phyloP scores from a whole-genome alignment of 768 basidiomycete genomes.

The Termitomyces sp. region DNA sequence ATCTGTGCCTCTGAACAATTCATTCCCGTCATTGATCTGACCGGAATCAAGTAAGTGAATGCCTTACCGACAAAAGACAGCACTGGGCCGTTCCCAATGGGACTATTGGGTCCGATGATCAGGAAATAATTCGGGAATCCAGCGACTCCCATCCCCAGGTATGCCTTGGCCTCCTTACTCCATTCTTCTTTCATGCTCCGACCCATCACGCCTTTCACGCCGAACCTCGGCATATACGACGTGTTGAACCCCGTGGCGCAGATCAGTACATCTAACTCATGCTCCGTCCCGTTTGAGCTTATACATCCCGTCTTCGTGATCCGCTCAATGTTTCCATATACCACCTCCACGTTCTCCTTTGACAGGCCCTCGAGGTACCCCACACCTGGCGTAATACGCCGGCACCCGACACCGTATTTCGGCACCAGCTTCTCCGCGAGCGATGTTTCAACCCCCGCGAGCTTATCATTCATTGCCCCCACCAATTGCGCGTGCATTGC shows the following conservation, averaged over 20 bases:
- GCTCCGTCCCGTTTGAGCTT: constrained; percentile 21
- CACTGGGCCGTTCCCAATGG: constrained; percentile 28
- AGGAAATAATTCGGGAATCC: constrained; percentile 31
- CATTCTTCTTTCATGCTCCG: constrained; percentile 25
- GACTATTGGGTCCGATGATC: constrained; percentile 27
- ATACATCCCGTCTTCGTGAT: constrained; percentile 24
- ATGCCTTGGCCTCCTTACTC: constrained; percentile 23
- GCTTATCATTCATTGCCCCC: constrained; percentile 34
- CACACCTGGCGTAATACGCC: constrained; percentile 28
- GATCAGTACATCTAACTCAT: constrained; percentile 28
- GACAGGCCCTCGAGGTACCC: constrained; percentile 27
- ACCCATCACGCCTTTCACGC: constrained; percentile 22
- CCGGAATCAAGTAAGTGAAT: background rate
- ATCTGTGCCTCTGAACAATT: constrained; percentile 22
- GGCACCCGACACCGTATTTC: constrained; percentile 27
- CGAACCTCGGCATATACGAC: constrained; percentile 27
- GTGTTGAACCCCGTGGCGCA: constrained; percentile 36
- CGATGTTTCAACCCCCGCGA: constrained; percentile 33
- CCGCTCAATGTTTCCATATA: constrained; percentile 21
- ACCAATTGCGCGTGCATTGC: constrained; percentile 19
- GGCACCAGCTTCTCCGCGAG: constrained; percentile 36
- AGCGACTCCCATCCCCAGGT: constrained; percentile 25
- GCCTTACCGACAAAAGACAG: constrained; percentile 23
- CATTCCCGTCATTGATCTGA: background rate
- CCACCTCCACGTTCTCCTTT: constrained; percentile 26